A percentile compares a stretch with the other conserved stretches of the same genome.
Evolutionary conservation across 176 grass and related monocot species (phyloP).

Genomic region (Hyparrhenia diplandra): DNA sequence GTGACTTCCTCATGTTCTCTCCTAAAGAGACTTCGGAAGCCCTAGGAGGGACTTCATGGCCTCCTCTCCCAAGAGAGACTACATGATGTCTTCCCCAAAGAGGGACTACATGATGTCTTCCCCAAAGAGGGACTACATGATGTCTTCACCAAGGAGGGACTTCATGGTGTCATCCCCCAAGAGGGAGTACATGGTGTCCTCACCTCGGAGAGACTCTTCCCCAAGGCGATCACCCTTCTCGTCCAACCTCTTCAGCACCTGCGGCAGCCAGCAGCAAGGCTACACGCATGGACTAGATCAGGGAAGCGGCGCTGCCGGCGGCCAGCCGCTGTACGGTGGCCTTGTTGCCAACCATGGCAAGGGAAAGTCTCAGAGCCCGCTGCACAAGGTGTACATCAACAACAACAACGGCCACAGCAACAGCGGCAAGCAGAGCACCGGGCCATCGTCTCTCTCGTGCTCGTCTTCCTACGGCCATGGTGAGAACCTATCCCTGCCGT

Average conservation of each 20-base stretch:
- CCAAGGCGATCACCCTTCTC: constrained; percentile 41
- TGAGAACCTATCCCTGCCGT: constrained; percentile 37
- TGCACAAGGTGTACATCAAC: constrained; percentile 51
- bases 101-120: constrained; percentile 46
- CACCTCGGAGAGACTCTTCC: constrained; percentile 45
- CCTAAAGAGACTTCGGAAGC: constrained; percentile 48
- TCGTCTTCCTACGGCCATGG: constrained; percentile 36
- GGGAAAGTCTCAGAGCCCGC: constrained; percentile 49
- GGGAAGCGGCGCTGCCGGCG: neutral
- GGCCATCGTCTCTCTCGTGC: constrained; percentile 39
- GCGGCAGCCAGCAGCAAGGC: neutral
- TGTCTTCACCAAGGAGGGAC: constrained; percentile 44
- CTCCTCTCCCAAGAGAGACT: constrained; percentile 56
- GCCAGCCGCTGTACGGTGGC: neutral
- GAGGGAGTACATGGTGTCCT: constrained; percentile 56
- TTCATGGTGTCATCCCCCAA: constrained; percentile 33
- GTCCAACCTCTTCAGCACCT: constrained; percentile 10
- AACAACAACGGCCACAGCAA: constrained; percentile 15
- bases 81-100: constrained; percentile 49
- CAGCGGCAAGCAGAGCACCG: constrained; percentile 6
- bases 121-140: constrained; percentile 46
- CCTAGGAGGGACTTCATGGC: constrained; percentile 45
- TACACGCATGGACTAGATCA: constrained; percentile 14
- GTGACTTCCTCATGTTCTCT: constrained; percentile 62
- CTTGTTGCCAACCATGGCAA: constrained; percentile 11